These are phyloP conservation scores for Acanthochlamys bracteata DNA, from an alignment of 106 monocot genomes.

Conservation along the genomic window DNA sequence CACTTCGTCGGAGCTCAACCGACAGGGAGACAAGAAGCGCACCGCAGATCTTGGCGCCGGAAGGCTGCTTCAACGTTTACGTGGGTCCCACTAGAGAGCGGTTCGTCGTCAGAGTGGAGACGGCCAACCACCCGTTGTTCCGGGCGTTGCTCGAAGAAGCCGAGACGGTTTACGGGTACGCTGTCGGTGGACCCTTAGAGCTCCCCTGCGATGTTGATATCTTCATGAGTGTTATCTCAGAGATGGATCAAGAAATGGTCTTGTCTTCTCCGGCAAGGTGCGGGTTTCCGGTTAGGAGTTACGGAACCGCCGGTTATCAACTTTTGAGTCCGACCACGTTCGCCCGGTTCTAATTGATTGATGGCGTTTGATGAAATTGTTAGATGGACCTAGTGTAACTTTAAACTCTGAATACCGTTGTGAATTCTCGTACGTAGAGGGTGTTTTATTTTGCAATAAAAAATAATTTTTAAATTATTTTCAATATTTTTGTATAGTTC, in stretches of 20 bases:
- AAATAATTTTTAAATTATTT: too few relatives aligned
- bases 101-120: conserved; percentile 33
- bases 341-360: too few relatives aligned
- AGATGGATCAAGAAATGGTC: conserved; percentile 29
- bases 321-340: not conserved
- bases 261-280: not conserved
- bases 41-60: conserved; percentile 8
- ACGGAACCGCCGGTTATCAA: not conserved
- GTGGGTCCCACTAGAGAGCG: conserved; percentile 48
- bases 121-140: conserved; percentile 57
- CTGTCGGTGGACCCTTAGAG: conserved; percentile 25
- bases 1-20: not conserved
- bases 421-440: too few relatives aligned
- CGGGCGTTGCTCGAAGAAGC: conserved; percentile 45
- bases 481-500: too few relatives aligned
- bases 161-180: conserved; percentile 45
- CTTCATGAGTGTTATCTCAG: conserved; percentile 35
- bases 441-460: too few relatives aligned
- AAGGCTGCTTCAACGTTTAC: conserved; percentile 43
- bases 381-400: too few relatives aligned
- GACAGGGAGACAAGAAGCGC: not conserved
- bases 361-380: too few relatives aligned
- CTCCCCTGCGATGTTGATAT: conserved; percentile 40
- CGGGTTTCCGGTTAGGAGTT: conserved; percentile 1
- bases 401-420: too few relatives aligned